Base-by-base conservation (phyloP, 169 alveolate genomes). In the Ophryocystis elektroscirrha region DNA sequence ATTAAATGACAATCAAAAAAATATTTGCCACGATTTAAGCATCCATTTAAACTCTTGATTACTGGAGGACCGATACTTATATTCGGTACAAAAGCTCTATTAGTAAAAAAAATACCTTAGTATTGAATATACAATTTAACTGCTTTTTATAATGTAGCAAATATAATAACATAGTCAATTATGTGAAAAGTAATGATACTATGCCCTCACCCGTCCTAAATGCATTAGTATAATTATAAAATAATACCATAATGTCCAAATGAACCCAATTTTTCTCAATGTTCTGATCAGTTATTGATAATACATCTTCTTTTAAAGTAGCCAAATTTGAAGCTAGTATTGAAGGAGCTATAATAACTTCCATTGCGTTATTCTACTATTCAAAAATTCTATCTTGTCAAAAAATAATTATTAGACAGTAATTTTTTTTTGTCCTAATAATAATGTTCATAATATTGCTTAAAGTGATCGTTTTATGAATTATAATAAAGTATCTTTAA, bases 1-100 rank as follows among this genome's bases (percentile, higher is more conserved):
- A 78, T 81, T 45, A 73, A 53, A 59, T 81, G 91, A 22, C 71
- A 71, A 54, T 81, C 91, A 27, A 81, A 69, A 36, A 71, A 78
- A 9, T 66, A 71, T n/a, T 57, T 35, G 5, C 68, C 53, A 19
- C 61, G 35, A 36, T 42, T 51, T 39, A 68, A 68, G 44, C 67
- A 66, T n/a, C n/a, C n/a, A n/a, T n/a, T n/a, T 44, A 80, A 62
- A 39, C 69, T 48, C 39, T 69, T 51, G 24, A 80, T 61, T 4
- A 80, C 74, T 4, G 82, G 76, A 24, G 76, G 68, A 7, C 89
- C 89, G 56, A 77, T 61, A 7, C 83, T 59, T 2, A 80, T 47
- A 48, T 80, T 80, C 6, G 89, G 89, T 30, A 76, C 86, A 52
- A 76, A 76, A 42, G 74, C 83, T 9, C 63, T 47, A 42, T 4